Conservation (phyloP, 2,329 filamentous ascomycete species). For the Pseudocercospora fijiensis region DNA sequence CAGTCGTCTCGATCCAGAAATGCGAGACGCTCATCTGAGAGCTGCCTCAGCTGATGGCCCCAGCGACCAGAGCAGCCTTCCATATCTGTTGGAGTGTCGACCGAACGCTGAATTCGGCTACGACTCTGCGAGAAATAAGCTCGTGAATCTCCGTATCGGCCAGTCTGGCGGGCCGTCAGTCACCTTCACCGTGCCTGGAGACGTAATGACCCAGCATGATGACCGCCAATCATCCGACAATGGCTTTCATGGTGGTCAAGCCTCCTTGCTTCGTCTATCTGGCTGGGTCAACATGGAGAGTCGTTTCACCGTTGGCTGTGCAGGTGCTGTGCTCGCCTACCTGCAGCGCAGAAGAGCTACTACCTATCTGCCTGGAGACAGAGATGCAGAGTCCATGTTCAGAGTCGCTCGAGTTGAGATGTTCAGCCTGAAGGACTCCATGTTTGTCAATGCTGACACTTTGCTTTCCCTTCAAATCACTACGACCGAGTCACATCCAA, state of each 20-base stretch:
- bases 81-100: slow-evolving; percentile 65
- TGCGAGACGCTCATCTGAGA: slow-evolving; percentile 29
- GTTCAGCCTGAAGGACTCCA: slow-evolving; percentile 66
- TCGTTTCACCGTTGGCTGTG: slow-evolving; percentile 72
- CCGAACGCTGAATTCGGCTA: slow-evolving; percentile 72
- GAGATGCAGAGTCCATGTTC: slow-evolving; percentile 56
- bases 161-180: slow-evolving; percentile 50
- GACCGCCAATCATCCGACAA: background rate
- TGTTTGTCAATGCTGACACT: slow-evolving; percentile 80
- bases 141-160: slow-evolving; percentile 59
- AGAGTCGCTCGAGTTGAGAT: slow-evolving; percentile 66
- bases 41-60: slow-evolving; percentile 30
- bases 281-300: slow-evolving; percentile 74
- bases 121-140: slow-evolving; percentile 63
- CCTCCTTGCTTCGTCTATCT: slow-evolving; percentile 66
- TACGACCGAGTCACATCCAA: slow-evolving; percentile 77
- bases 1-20: slow-evolving; percentile 47
- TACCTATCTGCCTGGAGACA: slow-evolving; percentile 62
- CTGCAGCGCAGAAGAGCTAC: slow-evolving; percentile 67
- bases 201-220: slow-evolving; percentile 45
- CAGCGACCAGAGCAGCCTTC: slow-evolving; percentile 52
- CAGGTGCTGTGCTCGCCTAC: slow-evolving; percentile 80
- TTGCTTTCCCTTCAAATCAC: slow-evolving; percentile 81
- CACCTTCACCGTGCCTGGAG: slow-evolving; percentile 63
- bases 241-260: slow-evolving; percentile 56